Conservation (phyloP, 495 filamentous ascomycete species). For the Podospora comata region DNA sequence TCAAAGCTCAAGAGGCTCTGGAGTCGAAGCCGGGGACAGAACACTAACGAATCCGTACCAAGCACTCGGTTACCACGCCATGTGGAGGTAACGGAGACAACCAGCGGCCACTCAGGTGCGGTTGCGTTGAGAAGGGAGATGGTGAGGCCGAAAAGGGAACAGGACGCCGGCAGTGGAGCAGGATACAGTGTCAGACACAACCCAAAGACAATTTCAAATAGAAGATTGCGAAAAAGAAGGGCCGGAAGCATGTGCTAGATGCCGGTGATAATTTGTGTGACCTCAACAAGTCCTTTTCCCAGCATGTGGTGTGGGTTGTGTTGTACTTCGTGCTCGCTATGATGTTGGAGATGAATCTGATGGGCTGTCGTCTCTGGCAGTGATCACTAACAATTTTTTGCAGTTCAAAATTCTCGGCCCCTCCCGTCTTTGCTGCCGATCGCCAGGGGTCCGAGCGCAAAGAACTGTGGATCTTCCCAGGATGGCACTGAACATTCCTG, state of each 20-base stretch:
- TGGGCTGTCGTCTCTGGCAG: background rate
- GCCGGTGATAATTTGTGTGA: no score
- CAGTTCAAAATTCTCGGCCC: conserved; percentile 5
- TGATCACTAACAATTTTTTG: background rate
- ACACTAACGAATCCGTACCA: conserved; percentile 13
- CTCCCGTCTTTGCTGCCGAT: conserved; percentile 10
- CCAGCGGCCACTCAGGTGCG: background rate
- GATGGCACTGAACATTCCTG: background rate
- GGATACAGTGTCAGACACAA: background rate
- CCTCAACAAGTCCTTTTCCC: no score
- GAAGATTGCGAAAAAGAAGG: background rate
- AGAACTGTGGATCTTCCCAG: background rate
- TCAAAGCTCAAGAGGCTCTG: conserved; percentile 6
- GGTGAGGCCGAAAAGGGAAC: conserved; percentile 2
- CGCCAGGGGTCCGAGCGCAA: conserved; percentile 8
- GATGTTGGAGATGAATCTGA: background rate
- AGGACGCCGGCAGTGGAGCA: background rate
- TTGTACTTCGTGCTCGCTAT: background rate
- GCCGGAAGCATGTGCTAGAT: background rate
- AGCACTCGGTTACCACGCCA: conserved; percentile 17
- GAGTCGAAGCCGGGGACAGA: conserved; percentile 2
- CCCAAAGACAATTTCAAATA: conserved; percentile 1
- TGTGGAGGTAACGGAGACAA: conserved; percentile 11
- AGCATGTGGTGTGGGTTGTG: no score
- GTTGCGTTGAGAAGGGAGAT: background rate